These are phyloP conservation scores for Fusarium hainanense DNA, from an alignment of 2,329 filamentous ascomycete genomes.

Conservation along the genomic window DNA sequence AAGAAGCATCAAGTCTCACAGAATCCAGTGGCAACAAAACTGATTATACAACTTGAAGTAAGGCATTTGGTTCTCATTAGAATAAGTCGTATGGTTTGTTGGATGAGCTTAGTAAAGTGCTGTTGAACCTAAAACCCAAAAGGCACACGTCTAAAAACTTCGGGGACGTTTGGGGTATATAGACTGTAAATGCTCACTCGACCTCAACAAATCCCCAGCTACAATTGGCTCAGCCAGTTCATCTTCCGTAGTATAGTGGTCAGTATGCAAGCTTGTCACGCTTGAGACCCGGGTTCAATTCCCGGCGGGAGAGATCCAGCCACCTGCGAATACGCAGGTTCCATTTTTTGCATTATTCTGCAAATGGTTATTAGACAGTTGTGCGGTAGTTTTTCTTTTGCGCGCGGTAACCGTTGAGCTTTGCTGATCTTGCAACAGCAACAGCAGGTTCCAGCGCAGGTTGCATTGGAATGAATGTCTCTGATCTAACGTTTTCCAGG, in stretches of 20 bases:
- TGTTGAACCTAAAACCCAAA: not conserved
- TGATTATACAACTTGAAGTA: rapidly evolving
- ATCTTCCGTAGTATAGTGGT: constrained; percentile 31
- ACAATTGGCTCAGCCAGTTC: not conserved
- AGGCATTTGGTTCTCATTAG: not conserved
- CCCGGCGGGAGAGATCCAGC: constrained; percentile 17
- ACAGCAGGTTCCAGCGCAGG: not conserved
- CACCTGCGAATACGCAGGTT: constrained; percentile 20
- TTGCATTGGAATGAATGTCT: not conserved
- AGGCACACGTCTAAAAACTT: rapidly evolving
- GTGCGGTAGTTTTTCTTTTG: not conserved
- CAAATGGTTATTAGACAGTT: not conserved
- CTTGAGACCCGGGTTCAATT: too few species aligned
- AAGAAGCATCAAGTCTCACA: not conserved
- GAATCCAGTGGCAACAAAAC: not conserved
- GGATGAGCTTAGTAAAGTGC: not conserved
- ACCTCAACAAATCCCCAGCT: not conserved
- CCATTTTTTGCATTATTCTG: not conserved
- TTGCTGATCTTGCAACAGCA: not conserved
- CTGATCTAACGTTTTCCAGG: not conserved
- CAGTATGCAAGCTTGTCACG: not conserved
- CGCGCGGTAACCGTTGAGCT: not conserved
- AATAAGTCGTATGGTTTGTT: not conserved
- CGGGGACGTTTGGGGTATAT: rapidly evolving
- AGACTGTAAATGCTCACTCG: rapidly evolving